A percentile compares a stretch with the other conserved stretches of the same genome.
phyloP scores from a whole-genome alignment of 805 yeast species.

The Wickerhamiella spandovensis region DNA sequence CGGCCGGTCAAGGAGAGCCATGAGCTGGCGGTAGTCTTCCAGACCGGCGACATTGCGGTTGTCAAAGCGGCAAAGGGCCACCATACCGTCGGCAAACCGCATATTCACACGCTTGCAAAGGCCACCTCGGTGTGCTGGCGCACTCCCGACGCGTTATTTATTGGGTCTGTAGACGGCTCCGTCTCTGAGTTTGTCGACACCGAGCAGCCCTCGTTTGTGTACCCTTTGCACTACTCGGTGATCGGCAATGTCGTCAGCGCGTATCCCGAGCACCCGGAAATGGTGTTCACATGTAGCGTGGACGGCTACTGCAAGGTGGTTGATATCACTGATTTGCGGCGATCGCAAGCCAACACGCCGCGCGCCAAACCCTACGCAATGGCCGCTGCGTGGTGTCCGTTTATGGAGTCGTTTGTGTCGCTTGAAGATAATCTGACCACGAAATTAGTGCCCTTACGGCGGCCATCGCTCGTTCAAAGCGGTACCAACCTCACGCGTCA shows the following conservation, averaged over 20 bases:
- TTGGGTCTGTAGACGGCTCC: constrained; percentile 47
- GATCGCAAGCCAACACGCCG: constrained; percentile 8
- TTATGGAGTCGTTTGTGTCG: constrained; percentile 25
- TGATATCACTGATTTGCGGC: constrained; percentile 23
- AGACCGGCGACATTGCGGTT: constrained; percentile 44
- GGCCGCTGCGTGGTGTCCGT: constrained; percentile 18
- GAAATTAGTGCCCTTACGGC: constrained; percentile 28
- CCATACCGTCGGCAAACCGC: constrained; percentile 12
- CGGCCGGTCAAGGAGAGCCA: constrained; percentile 27
- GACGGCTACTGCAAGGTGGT: constrained; percentile 32
- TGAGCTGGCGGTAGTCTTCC: constrained; percentile 38
- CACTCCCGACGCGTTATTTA: constrained; percentile 31
- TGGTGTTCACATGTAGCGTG: constrained; percentile 27
- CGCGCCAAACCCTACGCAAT: constrained; percentile 24
- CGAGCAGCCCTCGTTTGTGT: constrained; percentile 26
- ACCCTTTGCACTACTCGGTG: constrained; percentile 29
- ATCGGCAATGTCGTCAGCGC: constrained; percentile 27
- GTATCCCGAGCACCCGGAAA: constrained; percentile 25
- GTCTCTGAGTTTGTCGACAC: constrained; percentile 38
- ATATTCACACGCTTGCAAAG: constrained; percentile 16
- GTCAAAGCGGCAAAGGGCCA: constrained; percentile 26
- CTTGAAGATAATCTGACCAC: constrained; percentile 31
- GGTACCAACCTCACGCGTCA: constrained; percentile 28
- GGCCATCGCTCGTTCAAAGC: constrained; percentile 19
- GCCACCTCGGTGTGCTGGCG: constrained; percentile 40